Evolutionary conservation across 2,329 filamentous ascomycete species (phyloP).

Genomic region (Thelonectria discophora): DNA sequence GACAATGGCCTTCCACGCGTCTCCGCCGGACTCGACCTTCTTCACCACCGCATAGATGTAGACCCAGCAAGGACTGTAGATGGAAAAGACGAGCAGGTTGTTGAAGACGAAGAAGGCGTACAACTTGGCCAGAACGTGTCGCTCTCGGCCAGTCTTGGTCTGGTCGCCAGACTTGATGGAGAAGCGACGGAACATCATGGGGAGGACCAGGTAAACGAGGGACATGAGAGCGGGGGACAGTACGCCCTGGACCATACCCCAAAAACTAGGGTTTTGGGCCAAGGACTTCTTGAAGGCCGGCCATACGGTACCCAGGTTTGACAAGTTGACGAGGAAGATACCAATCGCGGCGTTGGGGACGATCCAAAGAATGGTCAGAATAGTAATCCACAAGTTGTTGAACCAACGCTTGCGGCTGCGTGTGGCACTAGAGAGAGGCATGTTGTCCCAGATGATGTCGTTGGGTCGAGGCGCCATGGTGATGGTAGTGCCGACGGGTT

Average conservation of each 20-base stretch:
- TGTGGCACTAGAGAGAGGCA: slow-evolving; percentile 74
- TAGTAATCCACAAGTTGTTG: slow-evolving; percentile 83
- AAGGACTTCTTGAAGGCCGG: slow-evolving; percentile 73
- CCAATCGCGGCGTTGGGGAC: slow-evolving; percentile 94
- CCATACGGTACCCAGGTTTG: slow-evolving; percentile 85
- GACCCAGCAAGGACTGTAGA: slow-evolving; percentile 84
- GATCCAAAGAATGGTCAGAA: slow-evolving; percentile 87
- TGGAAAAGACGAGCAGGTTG: slow-evolving; percentile 91
- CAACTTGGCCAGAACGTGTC: slow-evolving; percentile 88
- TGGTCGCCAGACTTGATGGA: slow-evolving; percentile 85
- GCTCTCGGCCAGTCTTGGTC: slow-evolving; percentile 90
- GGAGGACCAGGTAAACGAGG: slow-evolving; percentile 84
- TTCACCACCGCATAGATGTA: slow-evolving; percentile 74
- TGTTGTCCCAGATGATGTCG: slow-evolving; percentile 96
- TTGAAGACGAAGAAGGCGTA: slow-evolving; percentile 98
- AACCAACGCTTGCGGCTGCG: slow-evolving; percentile 77
- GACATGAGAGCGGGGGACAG: slow-evolving; percentile 88
- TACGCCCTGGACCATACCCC: slow-evolving; percentile 93
- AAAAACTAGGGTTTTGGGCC: slow-evolving; percentile 69
- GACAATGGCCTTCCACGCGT: slow-evolving; percentile 75
- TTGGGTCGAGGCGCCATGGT: slow-evolving; percentile 84
- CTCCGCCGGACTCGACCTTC: slow-evolving; percentile 62
- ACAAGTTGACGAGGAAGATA: slow-evolving; percentile 88
- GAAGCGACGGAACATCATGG: slow-evolving; percentile 89
- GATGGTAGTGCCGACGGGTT: slow-evolving; percentile 80